phyloP scores from a whole-genome alignment of 2,329 filamentous ascomycete species.

The Fusarium multiceps region DNA sequence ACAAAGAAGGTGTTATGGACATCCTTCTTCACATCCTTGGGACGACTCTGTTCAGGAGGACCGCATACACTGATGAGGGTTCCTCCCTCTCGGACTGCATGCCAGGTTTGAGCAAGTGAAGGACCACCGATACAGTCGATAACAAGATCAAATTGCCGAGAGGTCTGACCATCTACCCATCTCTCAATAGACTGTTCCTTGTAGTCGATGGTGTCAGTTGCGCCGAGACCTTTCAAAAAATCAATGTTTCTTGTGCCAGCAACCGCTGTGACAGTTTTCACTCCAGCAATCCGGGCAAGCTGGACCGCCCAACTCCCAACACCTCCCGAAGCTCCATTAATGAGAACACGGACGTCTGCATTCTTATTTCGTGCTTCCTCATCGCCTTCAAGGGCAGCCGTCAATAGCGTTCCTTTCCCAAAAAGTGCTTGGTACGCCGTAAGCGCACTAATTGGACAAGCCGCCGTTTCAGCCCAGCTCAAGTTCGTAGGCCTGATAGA shows the following conservation, averaged over 20 bases:
- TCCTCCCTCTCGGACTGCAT: slow-evolving; percentile 25
- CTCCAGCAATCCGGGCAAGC: slow-evolving; percentile 21
- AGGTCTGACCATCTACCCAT: slow-evolving; percentile 14
- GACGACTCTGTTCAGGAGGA: slow-evolving; percentile 22
- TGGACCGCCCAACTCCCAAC: slow-evolving; percentile 34
- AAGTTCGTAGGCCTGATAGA: background rate
- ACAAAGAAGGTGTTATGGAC: slow-evolving; percentile 23
- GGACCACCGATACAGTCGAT: slow-evolving; percentile 32
- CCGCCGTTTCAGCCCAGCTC: slow-evolving; percentile 47
- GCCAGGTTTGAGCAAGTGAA: slow-evolving; percentile 21
- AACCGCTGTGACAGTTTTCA: background rate
- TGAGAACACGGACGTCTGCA: background rate
- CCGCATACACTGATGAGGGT: slow-evolving; percentile 23
- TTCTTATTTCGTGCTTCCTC: slow-evolving; percentile 4
- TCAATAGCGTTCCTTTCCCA: slow-evolving; percentile 30
- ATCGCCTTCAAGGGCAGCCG: background rate
- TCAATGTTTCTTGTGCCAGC: slow-evolving; percentile 14
- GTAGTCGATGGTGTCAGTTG: slow-evolving; percentile 28
- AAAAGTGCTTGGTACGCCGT: slow-evolving; percentile 55
- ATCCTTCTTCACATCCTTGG: slow-evolving; percentile 12
- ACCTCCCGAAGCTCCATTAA: slow-evolving; percentile 23
- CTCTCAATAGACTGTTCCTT: slow-evolving; percentile 21
- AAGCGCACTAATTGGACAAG: slow-evolving; percentile 54
- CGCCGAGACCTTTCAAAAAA: slow-evolving; percentile 13
- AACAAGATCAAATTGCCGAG: slow-evolving; percentile 24